Base-by-base conservation (phyloP, 2,329 filamentous ascomycete species). In the Scortechinia acanthostroma region DNA sequence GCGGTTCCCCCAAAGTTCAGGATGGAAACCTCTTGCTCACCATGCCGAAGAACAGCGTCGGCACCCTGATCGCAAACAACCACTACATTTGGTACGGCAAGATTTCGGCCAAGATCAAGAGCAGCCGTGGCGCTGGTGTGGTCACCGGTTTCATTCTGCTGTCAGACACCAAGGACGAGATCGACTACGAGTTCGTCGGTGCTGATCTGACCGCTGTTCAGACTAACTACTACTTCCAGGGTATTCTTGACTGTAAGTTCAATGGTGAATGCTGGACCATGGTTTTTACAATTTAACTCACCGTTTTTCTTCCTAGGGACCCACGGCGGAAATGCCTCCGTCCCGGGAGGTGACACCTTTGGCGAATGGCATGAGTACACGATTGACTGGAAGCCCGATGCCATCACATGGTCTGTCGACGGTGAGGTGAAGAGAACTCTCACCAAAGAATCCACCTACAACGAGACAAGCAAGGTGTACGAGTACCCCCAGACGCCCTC, bases 71-170 rank as follows among this genome's bases (percentile, higher is more conserved):
- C 46, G 86, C 90, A 51, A 74, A 78, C 4, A 91, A 89, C 47
- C 74, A 80, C 52, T 97, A 96, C 67, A 83, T 98, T 66, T 97
- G 93, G 93, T 98, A 97, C 64, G 93, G 93, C 59, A 95, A 87
- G 64, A 83, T 95, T 56, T 86, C 85, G 62, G 89, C 88, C 45
- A 86, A 71, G 46, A 72, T 97, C 63, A 93, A 89, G 73, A 91
- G 90, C 0, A 86, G 84, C 51, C 83, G 87, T 57, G 91, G 90
- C 47, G 69, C 73, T 42, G 93, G 93, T 73, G 93, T 98, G 19
- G 86, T 98, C n/a, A 94, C 90, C 2, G 91, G 90, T 22, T 98
- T 98, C 61, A 98, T 98, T 62, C 73, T 97, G 58, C 80, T 96
- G 64, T 91, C 87, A 25, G 91, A 97, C 58, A 86, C 94, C 58